Conservation (phyloP, 352 stramenopile species). For the Poterioochromonas sp. region DNA sequence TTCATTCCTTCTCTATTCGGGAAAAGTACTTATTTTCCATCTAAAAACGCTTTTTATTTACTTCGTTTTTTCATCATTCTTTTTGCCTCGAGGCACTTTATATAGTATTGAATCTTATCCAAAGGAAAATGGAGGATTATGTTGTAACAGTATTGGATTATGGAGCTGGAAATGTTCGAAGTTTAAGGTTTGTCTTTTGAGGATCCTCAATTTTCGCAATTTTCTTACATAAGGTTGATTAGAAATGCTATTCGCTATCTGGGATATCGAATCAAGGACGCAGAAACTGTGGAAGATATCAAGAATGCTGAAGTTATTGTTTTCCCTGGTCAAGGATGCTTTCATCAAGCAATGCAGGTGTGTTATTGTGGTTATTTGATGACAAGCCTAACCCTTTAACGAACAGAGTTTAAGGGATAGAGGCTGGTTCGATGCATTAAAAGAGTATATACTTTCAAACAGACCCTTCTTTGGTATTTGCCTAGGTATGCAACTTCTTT, state of each 20-base stretch:
- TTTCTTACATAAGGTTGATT: not conserved
- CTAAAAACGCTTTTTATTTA: too few species aligned
- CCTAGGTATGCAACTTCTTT: conserved; percentile 95
- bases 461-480: conserved; percentile 92
- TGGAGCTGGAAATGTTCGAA: conserved; percentile 95
- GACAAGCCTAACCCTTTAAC: not conserved
- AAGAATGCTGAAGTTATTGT: conserved; percentile 63
- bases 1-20: too few species aligned
- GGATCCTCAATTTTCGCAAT: too few species aligned
- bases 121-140: conserved; percentile 18
- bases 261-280: conserved; percentile 74
- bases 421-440: conserved; percentile 73
- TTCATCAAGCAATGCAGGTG: conserved; percentile 48
- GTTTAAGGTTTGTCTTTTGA: conserved; percentile 50
- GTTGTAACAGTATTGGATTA: conserved; percentile 87
- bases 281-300: conserved; percentile 77
- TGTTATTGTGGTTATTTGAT: conserved; percentile 16
- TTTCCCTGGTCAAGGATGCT: conserved; percentile 71
- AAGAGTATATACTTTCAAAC: conserved; percentile 65
- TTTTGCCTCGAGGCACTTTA: too few species aligned
- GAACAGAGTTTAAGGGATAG: conserved; percentile 66
- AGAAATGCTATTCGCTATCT: conserved; percentile 81
- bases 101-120: too few species aligned
- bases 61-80: too few species aligned
- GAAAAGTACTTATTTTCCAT: too few species aligned